phyloP scores from a whole-genome alignment of 106 monocot species.

The Narthecium ossifragum region DNA sequence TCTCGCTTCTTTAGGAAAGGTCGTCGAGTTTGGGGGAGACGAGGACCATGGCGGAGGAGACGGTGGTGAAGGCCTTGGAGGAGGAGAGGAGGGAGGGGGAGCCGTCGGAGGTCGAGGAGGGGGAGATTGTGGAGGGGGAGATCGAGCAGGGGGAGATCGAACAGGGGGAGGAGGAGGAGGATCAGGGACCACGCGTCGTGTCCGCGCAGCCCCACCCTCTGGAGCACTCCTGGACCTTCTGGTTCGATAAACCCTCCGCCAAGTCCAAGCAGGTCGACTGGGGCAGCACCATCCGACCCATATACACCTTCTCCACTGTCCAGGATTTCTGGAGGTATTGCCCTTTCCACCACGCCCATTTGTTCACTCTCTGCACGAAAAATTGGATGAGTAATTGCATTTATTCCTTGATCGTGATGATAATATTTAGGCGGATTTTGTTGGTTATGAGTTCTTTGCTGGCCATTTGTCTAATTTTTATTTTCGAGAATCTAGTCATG shows the following conservation, averaged over 20 bases:
- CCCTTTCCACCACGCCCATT: background rate
- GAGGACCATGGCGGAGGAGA: background rate
- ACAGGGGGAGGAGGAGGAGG: too few relatives aligned
- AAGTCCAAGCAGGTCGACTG: constrained; percentile 58
- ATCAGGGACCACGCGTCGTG: background rate
- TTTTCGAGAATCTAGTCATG: too few relatives aligned
- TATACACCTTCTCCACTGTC: constrained; percentile 74
- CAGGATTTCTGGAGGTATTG: constrained; percentile 88
- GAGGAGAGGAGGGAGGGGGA: background rate
- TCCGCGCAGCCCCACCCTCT: constrained; percentile 32
- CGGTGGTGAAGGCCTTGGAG: background rate
- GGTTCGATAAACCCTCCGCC: constrained; percentile 71
- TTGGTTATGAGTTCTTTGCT: too few relatives aligned
- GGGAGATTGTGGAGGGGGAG: background rate
- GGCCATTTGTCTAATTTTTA: too few relatives aligned
- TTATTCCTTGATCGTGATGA: too few relatives aligned
- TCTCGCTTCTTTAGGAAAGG: too few relatives aligned
- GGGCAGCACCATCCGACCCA: constrained; percentile 69
- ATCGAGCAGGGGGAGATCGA: background rate
- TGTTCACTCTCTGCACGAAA: too few relatives aligned
- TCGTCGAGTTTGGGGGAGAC: too few relatives aligned
- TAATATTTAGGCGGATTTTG: too few relatives aligned
- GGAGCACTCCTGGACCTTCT: constrained; percentile 90
- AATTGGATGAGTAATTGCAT: too few relatives aligned
- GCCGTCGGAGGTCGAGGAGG: constrained; percentile 1